Percentiles rank a stretch among this genome's conserved stretches.
Evolutionary conservation across 2,329 filamentous ascomycete genomes (phyloP).

Genomic region (Magnaporthiopsis poae): DNA sequence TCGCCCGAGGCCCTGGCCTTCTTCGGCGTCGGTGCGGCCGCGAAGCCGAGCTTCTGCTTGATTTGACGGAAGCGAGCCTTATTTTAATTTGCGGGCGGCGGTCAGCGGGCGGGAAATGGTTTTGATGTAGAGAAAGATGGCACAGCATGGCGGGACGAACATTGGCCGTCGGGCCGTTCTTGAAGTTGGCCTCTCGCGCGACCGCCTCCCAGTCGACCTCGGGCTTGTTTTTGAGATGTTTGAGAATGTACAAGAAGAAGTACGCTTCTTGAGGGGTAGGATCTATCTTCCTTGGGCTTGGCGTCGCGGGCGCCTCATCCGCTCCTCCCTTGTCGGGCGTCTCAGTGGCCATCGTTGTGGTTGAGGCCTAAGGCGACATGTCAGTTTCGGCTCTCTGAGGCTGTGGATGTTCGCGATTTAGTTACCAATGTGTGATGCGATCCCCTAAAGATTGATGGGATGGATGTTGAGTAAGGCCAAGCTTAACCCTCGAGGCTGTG

Average conservation of each 20-base stretch:
- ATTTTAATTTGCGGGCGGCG: constrained; percentile 12
- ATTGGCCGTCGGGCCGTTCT: constrained; percentile 35
- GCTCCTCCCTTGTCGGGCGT: constrained; percentile 3
- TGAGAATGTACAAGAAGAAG: constrained; percentile 36
- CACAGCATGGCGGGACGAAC: constrained; percentile 18
- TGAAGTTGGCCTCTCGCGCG: constrained; percentile 32
- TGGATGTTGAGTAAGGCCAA: not conserved
- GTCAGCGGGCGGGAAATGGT: too few relatives aligned
- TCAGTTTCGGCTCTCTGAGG: not conserved
- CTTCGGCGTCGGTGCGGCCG: not conserved
- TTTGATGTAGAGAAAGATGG: not conserved
- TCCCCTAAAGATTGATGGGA: not conserved
- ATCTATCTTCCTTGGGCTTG: constrained; percentile 14
- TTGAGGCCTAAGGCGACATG: not conserved
- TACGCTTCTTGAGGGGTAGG: constrained; percentile 31
- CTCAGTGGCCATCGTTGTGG: constrained; percentile 7
- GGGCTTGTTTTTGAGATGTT: constrained; percentile 31
- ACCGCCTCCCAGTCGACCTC: constrained; percentile 40
- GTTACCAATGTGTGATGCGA: not conserved
- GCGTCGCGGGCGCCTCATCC: not conserved
- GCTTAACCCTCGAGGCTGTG: not conserved
- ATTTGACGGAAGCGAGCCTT: constrained; percentile 39
- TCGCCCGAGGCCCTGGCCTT: constrained; percentile 6
- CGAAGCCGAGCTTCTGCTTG: constrained; percentile 34
- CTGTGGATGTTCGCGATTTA: not conserved